Evolutionary conservation across 2,329 filamentous ascomycete genomes (phyloP).

Genomic region (Pyricularia sp.): DNA sequence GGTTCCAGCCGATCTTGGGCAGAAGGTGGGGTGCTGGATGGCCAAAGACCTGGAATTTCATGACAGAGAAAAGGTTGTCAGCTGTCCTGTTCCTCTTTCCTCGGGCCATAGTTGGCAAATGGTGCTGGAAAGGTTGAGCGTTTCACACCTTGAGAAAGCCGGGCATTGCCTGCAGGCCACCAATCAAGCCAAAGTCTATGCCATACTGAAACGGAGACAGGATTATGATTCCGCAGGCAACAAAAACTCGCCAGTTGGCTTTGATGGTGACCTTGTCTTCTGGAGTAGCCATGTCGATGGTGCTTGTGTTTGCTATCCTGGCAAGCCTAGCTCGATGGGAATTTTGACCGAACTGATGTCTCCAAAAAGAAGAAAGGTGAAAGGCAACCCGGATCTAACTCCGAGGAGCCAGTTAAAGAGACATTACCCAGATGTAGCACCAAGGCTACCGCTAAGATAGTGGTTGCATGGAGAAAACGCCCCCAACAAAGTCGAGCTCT

Average conservation of each 20-base stretch:
- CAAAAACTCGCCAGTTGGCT: constrained; percentile 4
- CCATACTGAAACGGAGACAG: constrained; percentile 21
- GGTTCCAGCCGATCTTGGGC: constrained; percentile 14
- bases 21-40: constrained; percentile 14
- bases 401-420: not conserved
- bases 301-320: too few relatives aligned
- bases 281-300: not conserved
- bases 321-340: not conserved
- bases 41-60: constrained; percentile 12
- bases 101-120: too few relatives aligned
- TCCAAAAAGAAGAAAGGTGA: not conserved
- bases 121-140: not conserved
- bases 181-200: constrained; percentile 20
- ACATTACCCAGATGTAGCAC: not conserved
- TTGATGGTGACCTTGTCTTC: constrained; percentile 3
- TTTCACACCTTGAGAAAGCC: constrained; percentile 17
- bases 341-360: not conserved
- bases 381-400: not conserved
- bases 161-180: constrained; percentile 22
- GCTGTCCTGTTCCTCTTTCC: not conserved
- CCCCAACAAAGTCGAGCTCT: not conserved
- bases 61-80: not conserved
- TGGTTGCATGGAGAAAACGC: not conserved
- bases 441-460: not conserved
- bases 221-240: constrained; percentile 14